These are phyloP conservation scores for Arctium minus DNA, from an alignment of 129 eudicot genomes.

Conservation along the genomic window DNA sequence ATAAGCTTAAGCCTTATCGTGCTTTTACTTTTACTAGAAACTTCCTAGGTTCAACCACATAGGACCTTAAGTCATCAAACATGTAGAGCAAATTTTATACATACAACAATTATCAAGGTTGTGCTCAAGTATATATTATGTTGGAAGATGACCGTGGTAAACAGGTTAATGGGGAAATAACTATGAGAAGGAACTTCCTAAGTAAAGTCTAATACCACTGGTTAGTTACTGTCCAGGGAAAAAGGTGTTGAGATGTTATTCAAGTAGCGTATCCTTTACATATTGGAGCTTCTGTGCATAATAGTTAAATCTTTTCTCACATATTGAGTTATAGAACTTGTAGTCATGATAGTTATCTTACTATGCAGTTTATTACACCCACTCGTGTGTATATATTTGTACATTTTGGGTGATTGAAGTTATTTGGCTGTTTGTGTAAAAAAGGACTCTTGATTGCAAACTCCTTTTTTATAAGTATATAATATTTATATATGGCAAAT, in stretches of 20 bases:
- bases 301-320: not conserved
- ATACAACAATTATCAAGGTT: not conserved
- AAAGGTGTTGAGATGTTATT: not conserved
- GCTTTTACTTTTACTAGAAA: not conserved
- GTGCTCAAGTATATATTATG: not conserved
- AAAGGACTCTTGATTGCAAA: not conserved
- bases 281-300: not conserved
- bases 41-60: not conserved
- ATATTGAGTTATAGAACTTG: not conserved
- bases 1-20: not conserved
- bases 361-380: not conserved
- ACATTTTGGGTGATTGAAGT: not conserved
- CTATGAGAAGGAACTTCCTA: not conserved
- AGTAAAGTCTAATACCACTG: not conserved
- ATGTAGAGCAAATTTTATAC: not conserved
- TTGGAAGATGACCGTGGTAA: not conserved
- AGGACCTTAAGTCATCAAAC: not conserved
- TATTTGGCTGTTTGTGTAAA: not conserved
- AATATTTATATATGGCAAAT: not conserved
- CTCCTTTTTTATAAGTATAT: no score
- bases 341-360: not conserved
- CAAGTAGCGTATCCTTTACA: not conserved
- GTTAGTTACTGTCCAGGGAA: not conserved
- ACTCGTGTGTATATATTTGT: not conserved
- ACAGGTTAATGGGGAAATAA: not conserved